Base-by-base conservation (phyloP, 129 eudicot species). In the Chrysanthemum seticuspe region DNA sequence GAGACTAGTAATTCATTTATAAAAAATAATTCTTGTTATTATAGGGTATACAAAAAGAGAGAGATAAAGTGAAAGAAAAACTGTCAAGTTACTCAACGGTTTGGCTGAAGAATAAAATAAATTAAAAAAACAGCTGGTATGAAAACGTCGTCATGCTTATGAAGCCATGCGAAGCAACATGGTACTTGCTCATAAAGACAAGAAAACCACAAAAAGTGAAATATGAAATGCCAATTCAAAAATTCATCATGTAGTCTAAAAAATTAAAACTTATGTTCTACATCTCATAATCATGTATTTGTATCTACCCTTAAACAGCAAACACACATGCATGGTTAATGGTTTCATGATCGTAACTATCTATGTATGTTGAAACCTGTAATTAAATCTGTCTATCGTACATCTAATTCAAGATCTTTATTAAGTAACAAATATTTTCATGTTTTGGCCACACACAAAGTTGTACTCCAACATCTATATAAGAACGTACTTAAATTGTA, bases 151-250 rank as follows among this genome's bases (percentile, higher is more conserved):
- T 64, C 73, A 75, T 75, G 74, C 65, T 71, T 75, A 75, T 76
- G 76, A 81, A 81, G 77, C 67, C 84, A 81, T 75, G 80, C 78
- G 57, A 79, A 79, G 82, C 78, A 79, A 79, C 82, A 79, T 64
- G 29, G 48, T 78, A 72, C 82, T 79, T 79, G 51, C 63, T 79
- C 78, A 72, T 73, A 45, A 79, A 79, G 82, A 72, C 82, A 79
- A 72, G 82, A 78, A 77, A 72, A 65, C 78, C 18, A 15, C 40
- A 55, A 23, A 47, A 60, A 6, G 9, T 29, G 36, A 27, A 25
- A 56, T 34, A 55, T 25, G 19, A 4, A 13, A 10, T 50, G 9
- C 8, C 45, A 36, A 36, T 36, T 36, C 45, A 6, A 36, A 36
- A 36, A 5, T 36, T 36, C 45, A 29, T 36, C 45, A 36, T 36